Evolutionary conservation across 176 grass and related monocot species (phyloP), one percentile per base, ranked within the genome.

Genomic region (Microstegium vimineum): DNA sequence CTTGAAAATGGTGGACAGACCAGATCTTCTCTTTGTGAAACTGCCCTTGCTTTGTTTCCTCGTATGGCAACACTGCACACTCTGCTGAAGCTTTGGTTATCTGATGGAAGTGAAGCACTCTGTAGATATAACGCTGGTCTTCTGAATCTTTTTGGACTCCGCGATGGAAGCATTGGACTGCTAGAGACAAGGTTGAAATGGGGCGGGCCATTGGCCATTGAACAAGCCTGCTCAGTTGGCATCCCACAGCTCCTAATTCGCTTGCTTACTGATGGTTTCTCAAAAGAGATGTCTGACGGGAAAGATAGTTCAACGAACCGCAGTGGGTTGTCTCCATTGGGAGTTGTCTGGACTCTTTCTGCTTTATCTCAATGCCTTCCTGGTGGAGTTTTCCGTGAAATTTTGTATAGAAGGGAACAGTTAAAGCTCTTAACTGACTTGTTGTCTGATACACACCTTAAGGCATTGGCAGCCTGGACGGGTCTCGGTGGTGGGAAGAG

Each of bases 51-150:
- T 81, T 83, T 98, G 57, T 98, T 98, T 66, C 95, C 95, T 83
- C 93, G 89, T 46, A 98, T 95, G 95, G 90, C 89, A 66, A 98
- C 95, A 73, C 56, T 98, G 13, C 92, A 92, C 17, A 93, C 89
- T 14, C 79, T 93, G 22, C 73, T 98, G 61, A 93, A 93, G 76
- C 84, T 98, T 76, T 95, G 95, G 89, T 56, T 93, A 45, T 98
- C 92, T 75, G 89, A 94, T 78, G 90, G 90, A 60, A 94, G 87
- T 5, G 95, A 93, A 69, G 79, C 88, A 87, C 87, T 89, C 46
- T 86, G 85, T 45, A 73, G 67, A 75, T 89, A 90, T 86, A 94
- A 98, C 77, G 89, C 82, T 65, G 84, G 89, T 10, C 31, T 95
- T 30, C 73, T 93, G 60, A 95, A 93, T 84, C 84, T 88, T 77